Evolutionary conservation across 2,329 filamentous ascomycete species (phyloP), one percentile per base, ranked within the genome.

Genomic region (Ilyonectria destructans): DNA sequence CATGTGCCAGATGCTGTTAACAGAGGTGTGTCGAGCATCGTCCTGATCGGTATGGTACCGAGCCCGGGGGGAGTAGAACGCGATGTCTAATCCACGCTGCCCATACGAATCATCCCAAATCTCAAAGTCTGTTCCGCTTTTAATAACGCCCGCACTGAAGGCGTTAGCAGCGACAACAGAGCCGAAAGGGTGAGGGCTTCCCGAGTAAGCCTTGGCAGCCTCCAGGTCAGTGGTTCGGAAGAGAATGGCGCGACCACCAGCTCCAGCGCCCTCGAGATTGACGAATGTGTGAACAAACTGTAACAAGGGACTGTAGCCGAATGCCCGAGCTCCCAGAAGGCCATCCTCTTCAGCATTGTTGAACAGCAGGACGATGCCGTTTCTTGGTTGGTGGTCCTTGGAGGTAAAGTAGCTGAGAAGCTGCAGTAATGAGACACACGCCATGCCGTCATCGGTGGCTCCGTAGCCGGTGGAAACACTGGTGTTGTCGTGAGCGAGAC

Each of bases 341-440:
- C 91, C 96, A 76, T 98, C 96, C 79, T 99, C 96, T 78, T 99
- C 96, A 40, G 93, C 96, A 77, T 98, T 98, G 85, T 99, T 99
- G 78, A 98, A 88, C 31, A 98, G 86, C 10, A 94, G 87, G 15
- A 98, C 89, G 49, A 99, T 87, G 2, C 95, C 96, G 73, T 92
- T 90, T 76, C 90, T 91, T 2, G 95, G 95, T 77, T 90, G 90
- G 71, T 93, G 90, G 31, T 87, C 90, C 0, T 88, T 83, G 2
- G 87, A 87, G 1, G 94, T 95, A 78, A 97, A 98, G 81, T 97
- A 94, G 69, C 91, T 93, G 69, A 98, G 87, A 56, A 98, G 84
- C 79, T 98, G 95, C 55, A 98, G 86, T 48, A 96, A 85, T 0
- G 92, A 92, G n/a, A 97, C 90, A 23, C 97, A 94, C 31, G 95